phyloP scores from a whole-genome alignment of 1,139 yeast genomes.

The Geotrichum candidum region DNA sequence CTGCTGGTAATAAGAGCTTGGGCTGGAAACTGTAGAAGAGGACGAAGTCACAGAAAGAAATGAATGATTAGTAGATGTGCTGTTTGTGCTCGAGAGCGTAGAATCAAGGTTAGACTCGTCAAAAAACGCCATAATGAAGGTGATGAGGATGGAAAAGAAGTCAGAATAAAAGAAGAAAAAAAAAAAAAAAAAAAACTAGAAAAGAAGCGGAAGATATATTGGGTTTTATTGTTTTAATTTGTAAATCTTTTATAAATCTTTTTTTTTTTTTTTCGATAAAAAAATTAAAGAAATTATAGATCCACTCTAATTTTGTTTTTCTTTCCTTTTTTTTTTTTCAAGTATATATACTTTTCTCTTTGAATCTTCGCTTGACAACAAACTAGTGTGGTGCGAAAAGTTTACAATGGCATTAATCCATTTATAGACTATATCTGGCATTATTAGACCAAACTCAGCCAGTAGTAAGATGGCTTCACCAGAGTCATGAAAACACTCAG shows the following conservation, averaged over 20 bases:
- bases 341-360: too few relatives aligned
- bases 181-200: not conserved
- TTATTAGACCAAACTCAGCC: not conserved
- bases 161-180: too few relatives aligned
- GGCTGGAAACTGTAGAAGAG: not conserved
- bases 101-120: constrained; percentile 8
- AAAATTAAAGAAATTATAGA: not conserved
- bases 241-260: too few relatives aligned
- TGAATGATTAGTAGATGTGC: not conserved
- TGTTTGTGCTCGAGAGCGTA: constrained; percentile 1
- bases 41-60: not conserved
- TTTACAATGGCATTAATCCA: not conserved
- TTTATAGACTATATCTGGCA: not conserved
- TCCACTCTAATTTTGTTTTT: not conserved
- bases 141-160: not conserved
- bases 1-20: not conserved
- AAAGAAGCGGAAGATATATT: not conserved
- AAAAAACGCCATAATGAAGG: not conserved
- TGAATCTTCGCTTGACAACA: not conserved
- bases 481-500: not conserved
- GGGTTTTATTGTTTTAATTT: not conserved
- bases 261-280: not conserved
- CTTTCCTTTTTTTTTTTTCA: too few relatives aligned
- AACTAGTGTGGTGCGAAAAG: not conserved
- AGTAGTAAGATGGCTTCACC: not conserved